Percentiles rank a stretch among this genome's conserved stretches.
These are phyloP conservation scores for Kernera saxatilis DNA, from an alignment of 345 rosid genomes.

Conservation along the genomic window DNA sequence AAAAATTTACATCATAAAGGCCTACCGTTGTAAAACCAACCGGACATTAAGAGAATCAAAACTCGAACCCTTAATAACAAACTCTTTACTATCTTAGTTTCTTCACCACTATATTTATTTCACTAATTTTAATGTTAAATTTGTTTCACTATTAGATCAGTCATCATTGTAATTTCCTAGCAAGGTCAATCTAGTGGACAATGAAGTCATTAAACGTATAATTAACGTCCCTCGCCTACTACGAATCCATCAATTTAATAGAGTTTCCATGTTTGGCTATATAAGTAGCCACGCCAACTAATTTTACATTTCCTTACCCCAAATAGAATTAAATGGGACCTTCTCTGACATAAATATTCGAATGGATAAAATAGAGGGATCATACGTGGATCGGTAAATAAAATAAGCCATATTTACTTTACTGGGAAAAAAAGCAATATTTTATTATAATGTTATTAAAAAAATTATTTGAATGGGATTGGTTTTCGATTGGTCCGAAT, in stretches of 20 bases:
- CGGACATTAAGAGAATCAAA: too few species aligned
- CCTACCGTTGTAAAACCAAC: too few species aligned
- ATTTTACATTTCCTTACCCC: constrained; percentile 2
- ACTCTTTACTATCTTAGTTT: not conserved
- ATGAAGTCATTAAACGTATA: not conserved
- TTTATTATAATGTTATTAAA: not conserved
- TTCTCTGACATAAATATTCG: not conserved
- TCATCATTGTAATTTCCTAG: not conserved
- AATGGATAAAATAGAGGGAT: constrained; percentile 16
- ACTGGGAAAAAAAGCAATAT: not conserved
- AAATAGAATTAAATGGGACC: constrained; percentile 10
- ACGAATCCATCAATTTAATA: not conserved
- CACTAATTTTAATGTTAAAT: not conserved
- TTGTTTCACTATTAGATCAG: not conserved
- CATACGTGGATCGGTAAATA: constrained; percentile 9
- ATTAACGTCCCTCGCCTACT: not conserved
- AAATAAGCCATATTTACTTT: constrained; percentile 1
- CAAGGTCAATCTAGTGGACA: not conserved
- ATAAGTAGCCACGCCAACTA: constrained; percentile 21
- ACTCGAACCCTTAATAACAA: not conserved
- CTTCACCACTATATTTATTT: not conserved
- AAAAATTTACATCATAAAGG: not conserved
- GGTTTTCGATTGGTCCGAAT: constrained; percentile 30
- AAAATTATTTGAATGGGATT: constrained; percentile 11
- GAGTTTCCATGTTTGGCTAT: constrained; percentile 26